These are phyloP conservation scores for Globisporangium nunn DNA, from an alignment of 352 stramenopile genomes.

Conservation along the genomic window DNA sequence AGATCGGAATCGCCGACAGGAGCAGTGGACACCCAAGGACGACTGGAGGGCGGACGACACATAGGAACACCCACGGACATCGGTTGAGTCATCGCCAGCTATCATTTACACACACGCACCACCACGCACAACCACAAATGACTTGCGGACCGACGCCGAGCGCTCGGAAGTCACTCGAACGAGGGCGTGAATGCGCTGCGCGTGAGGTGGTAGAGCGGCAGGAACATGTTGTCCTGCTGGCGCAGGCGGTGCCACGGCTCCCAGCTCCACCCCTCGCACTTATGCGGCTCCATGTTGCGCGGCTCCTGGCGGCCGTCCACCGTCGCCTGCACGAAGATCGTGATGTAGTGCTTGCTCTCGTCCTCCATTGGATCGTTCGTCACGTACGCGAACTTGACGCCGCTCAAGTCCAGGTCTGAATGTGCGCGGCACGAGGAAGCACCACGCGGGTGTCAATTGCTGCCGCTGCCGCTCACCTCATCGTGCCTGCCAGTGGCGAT, in stretches of 20 bases:
- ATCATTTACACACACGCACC: too few relatives aligned
- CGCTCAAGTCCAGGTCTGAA: conserved; percentile 51
- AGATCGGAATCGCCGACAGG: too few relatives aligned
- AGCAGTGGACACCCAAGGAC: too few relatives aligned
- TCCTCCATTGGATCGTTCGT: conserved; percentile 82
- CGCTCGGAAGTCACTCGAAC: conserved; percentile 1
- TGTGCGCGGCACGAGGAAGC: too few relatives aligned
- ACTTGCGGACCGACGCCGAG: too few relatives aligned
- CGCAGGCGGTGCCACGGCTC: conserved; percentile 44
- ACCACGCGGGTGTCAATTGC: background rate
- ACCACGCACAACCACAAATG: too few relatives aligned
- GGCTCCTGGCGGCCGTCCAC: conserved; percentile 43
- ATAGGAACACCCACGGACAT: too few relatives aligned
- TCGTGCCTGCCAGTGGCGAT: background rate
- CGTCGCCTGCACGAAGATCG: conserved; percentile 71
- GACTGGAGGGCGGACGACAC: too few relatives aligned
- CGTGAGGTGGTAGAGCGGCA: conserved; percentile 61
- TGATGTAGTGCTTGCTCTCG: conserved; percentile 83
- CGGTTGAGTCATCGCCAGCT: too few relatives aligned
- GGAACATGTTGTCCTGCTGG: conserved; percentile 61
- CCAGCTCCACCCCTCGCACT: conserved; percentile 78
- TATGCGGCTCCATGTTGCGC: conserved; percentile 77
- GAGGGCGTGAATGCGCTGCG: conserved; percentile 44
- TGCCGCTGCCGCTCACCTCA: too few relatives aligned
- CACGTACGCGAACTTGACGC: conserved; percentile 52